A percentile compares a stretch with the other conserved stretches of the same genome.
These are phyloP conservation scores for Conticribra guillardii DNA, from an alignment of 108 stramenopile genomes.

Conservation along the genomic window DNA sequence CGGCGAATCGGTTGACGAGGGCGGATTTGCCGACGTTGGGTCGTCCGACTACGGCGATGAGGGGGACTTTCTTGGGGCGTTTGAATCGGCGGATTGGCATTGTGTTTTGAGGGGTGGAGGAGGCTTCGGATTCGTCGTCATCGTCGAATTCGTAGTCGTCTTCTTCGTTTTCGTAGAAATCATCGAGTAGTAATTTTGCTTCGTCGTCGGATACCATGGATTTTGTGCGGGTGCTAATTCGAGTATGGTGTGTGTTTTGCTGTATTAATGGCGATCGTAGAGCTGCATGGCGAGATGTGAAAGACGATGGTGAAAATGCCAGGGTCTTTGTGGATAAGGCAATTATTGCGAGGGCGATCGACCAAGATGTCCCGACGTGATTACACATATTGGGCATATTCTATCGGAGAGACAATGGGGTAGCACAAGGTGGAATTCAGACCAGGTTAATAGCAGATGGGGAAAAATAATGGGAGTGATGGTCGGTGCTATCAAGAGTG, in stretches of 20 bases:
- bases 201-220: slow-evolving; percentile 37
- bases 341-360: neutral
- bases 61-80: slow-evolving; percentile 72
- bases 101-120: slow-evolving; percentile 4
- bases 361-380: too few species aligned
- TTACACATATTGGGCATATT: too few species aligned
- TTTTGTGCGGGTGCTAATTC: slow-evolving; percentile 6
- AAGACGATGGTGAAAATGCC: neutral
- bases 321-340: neutral
- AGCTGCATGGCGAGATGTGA: neutral
- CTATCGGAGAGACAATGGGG: too few species aligned
- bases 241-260: neutral
- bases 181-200: slow-evolving; percentile 28
- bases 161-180: slow-evolving; percentile 19
- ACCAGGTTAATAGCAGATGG: too few species aligned
- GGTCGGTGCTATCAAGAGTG: too few species aligned
- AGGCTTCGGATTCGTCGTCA: neutral
- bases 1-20: slow-evolving; percentile 92
- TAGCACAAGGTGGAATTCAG: too few species aligned
- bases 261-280: neutral
- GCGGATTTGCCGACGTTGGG: slow-evolving; percentile 99
- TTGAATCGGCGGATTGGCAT: slow-evolving; percentile 59
- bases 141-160: slow-evolving; percentile 14
- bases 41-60: slow-evolving; percentile 94
- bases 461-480: too few species aligned